Base-by-base conservation (phyloP, 2,329 filamentous ascomycete genomes). In the Xylaria sp. region DNA sequence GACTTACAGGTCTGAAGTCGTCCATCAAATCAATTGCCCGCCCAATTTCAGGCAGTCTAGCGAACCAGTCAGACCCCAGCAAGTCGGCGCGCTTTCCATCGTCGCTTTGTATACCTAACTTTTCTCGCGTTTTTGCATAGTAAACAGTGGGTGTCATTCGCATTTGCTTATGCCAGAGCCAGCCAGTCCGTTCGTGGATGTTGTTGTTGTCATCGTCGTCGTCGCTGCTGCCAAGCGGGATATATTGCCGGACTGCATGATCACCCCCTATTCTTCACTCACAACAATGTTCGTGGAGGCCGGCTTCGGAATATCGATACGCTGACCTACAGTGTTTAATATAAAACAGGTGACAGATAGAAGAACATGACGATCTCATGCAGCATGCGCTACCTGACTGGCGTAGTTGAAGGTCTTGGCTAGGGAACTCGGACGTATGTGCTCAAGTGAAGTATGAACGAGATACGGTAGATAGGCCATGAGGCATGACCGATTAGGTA, bases 401-500 rank as follows among this genome's bases (percentile, higher is more conserved):
- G 37, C 8, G 37, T 1, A 10, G 37, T 3, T 7, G 9, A 10
- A 13, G 9, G 11, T 42, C 8, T 42, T 42, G 37, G 37, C 37
- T 42, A 30, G 37, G 37, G 8, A 42, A 42, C 37, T 42, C 37
- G 11, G 8, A 42, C 16, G 16, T 16, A 16, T 10, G 37, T 10
- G 8, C 9, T 42, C 16, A 16, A 16, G 16, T 16, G 16, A 16
- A 16, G 16, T 16, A 16, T 16, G 16, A 16, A 16, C 16, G 16
- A 30, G 23, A 30, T 30, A 5, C 16, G 16, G 23, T 30, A 30
- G 37, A 42, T 42, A 42, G 9, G 11, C 3, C 3, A 42, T 42
- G 23, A 42, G 37, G 37, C 37, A 53, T 47, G 55, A 39, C 23
- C 19, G 51, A 46, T 18, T 54, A 50, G 56, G 56, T 58, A 44